Conservation (phyloP, 2,329 filamentous ascomycete species). For the Fusarium albosuccineum region DNA sequence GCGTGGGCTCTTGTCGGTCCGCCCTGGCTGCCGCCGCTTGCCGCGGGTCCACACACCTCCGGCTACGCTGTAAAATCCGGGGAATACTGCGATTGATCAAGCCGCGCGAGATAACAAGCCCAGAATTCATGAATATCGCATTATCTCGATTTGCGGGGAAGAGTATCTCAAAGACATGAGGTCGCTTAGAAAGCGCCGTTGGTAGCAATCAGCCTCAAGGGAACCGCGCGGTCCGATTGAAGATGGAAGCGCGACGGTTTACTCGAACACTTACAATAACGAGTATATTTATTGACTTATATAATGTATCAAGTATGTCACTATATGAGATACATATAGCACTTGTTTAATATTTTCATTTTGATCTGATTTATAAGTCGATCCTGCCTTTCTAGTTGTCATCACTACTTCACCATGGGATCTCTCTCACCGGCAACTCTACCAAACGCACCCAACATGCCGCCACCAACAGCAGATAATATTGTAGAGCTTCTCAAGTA, state of each 20-base stretch:
- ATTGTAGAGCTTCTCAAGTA: not conserved
- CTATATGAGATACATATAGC: not conserved
- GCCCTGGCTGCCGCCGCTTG: slow-evolving; percentile 35
- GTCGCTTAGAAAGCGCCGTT: not conserved
- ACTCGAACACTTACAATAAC: not conserved
- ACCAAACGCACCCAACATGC: not conserved
- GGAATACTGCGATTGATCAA: not conserved
- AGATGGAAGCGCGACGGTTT: not conserved
- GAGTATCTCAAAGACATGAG: not conserved
- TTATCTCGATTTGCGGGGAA: not conserved
- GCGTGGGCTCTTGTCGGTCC: slow-evolving; percentile 35
- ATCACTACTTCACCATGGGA: not conserved
- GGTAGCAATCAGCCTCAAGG: not conserved
- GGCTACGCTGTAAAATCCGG: not conserved
- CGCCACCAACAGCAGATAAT: not conserved
- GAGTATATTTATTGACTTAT: not conserved
- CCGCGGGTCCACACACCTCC: slow-evolving; percentile 40
- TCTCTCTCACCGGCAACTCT: not conserved
- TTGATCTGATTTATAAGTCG: too few relatives aligned
- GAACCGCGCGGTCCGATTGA: not conserved
- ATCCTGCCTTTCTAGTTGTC: not conserved
- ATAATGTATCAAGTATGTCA: not conserved
- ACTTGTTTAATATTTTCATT: too few relatives aligned
- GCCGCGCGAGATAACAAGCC: not conserved
- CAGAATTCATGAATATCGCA: not conserved